Evolutionary conservation across 768 basidiomycete species (phyloP).

Genomic region (Hydnum rufescens): DNA sequence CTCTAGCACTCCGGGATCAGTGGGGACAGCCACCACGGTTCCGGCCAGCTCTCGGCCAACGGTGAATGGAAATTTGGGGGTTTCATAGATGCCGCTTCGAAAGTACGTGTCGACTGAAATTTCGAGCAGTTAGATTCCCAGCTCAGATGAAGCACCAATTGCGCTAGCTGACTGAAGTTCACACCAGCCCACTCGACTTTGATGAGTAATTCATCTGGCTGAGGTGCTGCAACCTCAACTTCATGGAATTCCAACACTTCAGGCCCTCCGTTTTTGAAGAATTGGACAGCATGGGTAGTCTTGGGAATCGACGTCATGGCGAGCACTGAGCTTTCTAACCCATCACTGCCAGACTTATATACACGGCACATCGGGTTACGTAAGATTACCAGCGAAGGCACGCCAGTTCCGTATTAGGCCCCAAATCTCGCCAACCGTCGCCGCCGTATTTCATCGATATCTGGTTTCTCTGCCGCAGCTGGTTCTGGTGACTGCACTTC

Average conservation of each 20-base stretch:
- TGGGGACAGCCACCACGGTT: constrained; percentile 51
- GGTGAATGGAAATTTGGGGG: constrained; percentile 34
- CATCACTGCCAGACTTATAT: too few species aligned
- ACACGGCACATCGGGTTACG: too few species aligned
- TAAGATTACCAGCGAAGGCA: too few species aligned
- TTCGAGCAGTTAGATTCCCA: neutral
- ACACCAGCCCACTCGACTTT: constrained; percentile 55
- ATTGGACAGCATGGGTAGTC: constrained; percentile 50
- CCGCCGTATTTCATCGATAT: constrained; percentile 46
- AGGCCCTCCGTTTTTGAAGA: constrained; percentile 50
- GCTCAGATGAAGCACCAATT: neutral
- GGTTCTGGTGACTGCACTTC: constrained; percentile 16
- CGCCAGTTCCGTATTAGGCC: too few species aligned
- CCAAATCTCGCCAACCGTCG: constrained; percentile 48
- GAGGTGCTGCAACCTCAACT: constrained; percentile 45
- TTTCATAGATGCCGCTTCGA: constrained; percentile 38
- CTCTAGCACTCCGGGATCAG: constrained; percentile 36
- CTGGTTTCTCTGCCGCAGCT: constrained; percentile 21
- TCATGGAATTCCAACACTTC: constrained; percentile 39
- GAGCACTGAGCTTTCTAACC: too few species aligned
- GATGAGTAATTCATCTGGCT: constrained; percentile 37
- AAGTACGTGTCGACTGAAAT: constrained; percentile 47
- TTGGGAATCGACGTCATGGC: too few species aligned
- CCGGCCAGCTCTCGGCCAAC: constrained; percentile 71
- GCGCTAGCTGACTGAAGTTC: constrained; percentile 41